Percentiles rank a stretch among this genome's conserved stretches.
These are phyloP conservation scores for Heracleum sosnowskyi DNA, from an alignment of 129 eudicot species.

Conservation along the genomic window DNA sequence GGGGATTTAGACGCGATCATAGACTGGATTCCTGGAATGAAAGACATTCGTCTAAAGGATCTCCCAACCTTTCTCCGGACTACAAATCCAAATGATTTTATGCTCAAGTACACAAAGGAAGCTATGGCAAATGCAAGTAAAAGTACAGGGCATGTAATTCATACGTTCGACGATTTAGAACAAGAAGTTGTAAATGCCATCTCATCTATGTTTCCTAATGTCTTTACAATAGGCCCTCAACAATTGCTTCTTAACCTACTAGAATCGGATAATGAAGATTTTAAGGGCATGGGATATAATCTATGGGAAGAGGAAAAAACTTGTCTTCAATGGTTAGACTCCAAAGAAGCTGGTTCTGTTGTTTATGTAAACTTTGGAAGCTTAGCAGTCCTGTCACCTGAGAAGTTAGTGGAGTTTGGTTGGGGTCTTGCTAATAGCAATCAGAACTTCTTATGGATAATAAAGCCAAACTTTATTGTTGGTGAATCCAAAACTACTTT, in stretches of 20 bases:
- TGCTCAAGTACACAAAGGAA: slow-evolving; percentile 45
- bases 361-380: slow-evolving; percentile 1
- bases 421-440: slow-evolving; percentile 12
- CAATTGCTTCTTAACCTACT: slow-evolving; percentile 29
- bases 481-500: background rate
- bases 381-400: background rate
- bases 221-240: slow-evolving; percentile 52
- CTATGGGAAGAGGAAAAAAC: background rate
- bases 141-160: slow-evolving; percentile 26
- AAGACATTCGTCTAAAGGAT: slow-evolving; percentile 13
- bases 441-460: slow-evolving; percentile 7
- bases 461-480: background rate
- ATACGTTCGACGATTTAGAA: background rate
- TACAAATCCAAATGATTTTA: slow-evolving; percentile 13
- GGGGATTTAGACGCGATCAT: background rate
- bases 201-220: slow-evolving; percentile 41
- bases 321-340: background rate
- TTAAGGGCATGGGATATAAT: background rate
- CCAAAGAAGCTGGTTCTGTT: background rate
- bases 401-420: slow-evolving; percentile 3
- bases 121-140: slow-evolving; percentile 65
- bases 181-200: background rate
- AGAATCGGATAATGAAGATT: background rate
- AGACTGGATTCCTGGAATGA: slow-evolving; percentile 21
- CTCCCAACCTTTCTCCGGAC: slow-evolving; percentile 21